phyloP scores from a whole-genome alignment of 1,284 basidiomycete genomes.

The Irpex lacteus region DNA sequence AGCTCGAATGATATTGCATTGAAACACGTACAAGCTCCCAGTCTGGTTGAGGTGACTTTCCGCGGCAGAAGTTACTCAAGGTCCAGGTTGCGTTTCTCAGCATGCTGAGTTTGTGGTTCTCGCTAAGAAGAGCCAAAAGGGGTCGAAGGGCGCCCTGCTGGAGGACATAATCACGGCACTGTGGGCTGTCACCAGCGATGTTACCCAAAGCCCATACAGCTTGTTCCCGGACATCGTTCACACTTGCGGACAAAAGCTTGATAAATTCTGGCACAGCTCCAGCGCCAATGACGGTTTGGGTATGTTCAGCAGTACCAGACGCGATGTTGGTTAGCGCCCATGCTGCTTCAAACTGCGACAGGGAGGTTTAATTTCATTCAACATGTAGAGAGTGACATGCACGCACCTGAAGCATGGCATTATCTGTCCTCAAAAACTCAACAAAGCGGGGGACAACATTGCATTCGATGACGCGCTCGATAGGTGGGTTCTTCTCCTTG shows the following conservation, averaged over 20 bases:
- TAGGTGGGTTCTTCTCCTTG: slow-evolving; percentile 99
- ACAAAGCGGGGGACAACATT: slow-evolving; percentile 98
- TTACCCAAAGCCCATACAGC: slow-evolving; percentile 97
- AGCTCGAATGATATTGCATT: background rate
- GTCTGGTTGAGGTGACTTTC: slow-evolving; percentile 93
- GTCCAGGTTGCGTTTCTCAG: slow-evolving; percentile 98
- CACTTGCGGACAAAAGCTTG: slow-evolving; percentile 83
- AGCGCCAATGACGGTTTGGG: slow-evolving; percentile 94
- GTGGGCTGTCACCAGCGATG: slow-evolving; percentile 94
- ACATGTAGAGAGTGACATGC: slow-evolving; percentile 1
- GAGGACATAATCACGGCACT: slow-evolving; percentile 89
- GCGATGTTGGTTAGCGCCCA: slow-evolving; percentile 99
- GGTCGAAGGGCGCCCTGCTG: slow-evolving; percentile 76
- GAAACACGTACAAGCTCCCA: slow-evolving; percentile 77
- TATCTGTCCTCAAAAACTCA: slow-evolving; percentile 84
- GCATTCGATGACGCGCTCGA: slow-evolving; percentile 97
- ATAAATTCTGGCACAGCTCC: slow-evolving; percentile 98
- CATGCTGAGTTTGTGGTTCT: slow-evolving; percentile 96
- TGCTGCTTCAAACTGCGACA: slow-evolving; percentile 93
- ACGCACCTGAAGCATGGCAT: slow-evolving; percentile 93
- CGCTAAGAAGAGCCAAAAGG: slow-evolving; percentile 69
- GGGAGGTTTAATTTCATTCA: slow-evolving; percentile 3
- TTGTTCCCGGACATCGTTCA: slow-evolving; percentile 93
- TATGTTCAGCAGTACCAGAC: slow-evolving; percentile 98
- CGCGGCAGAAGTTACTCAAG: slow-evolving; percentile 96